Evolutionary conservation across 805 yeast species (phyloP).

Genomic region (Tetrapisispora arboricola): DNA sequence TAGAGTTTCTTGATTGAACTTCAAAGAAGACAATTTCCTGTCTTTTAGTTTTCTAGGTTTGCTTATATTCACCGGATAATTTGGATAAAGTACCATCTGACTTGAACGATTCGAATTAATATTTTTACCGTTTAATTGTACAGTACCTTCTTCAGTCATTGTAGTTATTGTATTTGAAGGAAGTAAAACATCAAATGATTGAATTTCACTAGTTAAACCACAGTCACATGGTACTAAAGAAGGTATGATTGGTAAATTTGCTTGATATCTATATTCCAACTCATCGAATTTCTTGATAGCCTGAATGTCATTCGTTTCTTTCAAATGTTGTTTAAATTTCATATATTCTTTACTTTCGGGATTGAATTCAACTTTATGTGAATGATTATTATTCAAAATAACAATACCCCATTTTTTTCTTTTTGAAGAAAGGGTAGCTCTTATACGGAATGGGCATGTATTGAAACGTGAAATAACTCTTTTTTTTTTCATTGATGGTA

Average conservation of each 20-base stretch:
- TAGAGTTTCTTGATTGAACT: constrained; percentile 7
- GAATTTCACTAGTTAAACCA: constrained; percentile 29
- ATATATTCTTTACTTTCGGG: constrained; percentile 29
- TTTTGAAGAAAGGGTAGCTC: constrained; percentile 50
- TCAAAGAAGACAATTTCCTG: constrained; percentile 4
- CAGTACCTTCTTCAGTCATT: neutral
- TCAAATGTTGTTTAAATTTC: constrained; percentile 25
- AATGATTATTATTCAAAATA: constrained; percentile 49
- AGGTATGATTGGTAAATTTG: constrained; percentile 25
- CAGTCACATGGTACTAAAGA: constrained; percentile 30
- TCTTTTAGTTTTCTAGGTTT: constrained; percentile 10
- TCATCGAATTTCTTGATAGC: constrained; percentile 29
- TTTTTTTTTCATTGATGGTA: constrained; percentile 14
- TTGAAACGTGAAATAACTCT: constrained; percentile 27
- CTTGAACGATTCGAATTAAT: neutral
- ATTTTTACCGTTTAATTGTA: neutral
- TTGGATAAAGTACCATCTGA: neutral
- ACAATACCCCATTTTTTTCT: constrained; percentile 49
- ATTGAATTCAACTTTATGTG: constrained; percentile 37
- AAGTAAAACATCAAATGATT: constrained; percentile 26
- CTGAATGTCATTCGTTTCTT: constrained; percentile 21
- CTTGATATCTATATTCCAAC: constrained; percentile 25
- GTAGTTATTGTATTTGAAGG: constrained; percentile 12
- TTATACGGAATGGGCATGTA: constrained; percentile 52
- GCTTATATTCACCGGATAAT: constrained; percentile 2